Percentiles rank a stretch among this genome's conserved stretches.
These are phyloP conservation scores for Glycine tomentella DNA, from an alignment of 306 rosid species.

Conservation along the genomic window DNA sequence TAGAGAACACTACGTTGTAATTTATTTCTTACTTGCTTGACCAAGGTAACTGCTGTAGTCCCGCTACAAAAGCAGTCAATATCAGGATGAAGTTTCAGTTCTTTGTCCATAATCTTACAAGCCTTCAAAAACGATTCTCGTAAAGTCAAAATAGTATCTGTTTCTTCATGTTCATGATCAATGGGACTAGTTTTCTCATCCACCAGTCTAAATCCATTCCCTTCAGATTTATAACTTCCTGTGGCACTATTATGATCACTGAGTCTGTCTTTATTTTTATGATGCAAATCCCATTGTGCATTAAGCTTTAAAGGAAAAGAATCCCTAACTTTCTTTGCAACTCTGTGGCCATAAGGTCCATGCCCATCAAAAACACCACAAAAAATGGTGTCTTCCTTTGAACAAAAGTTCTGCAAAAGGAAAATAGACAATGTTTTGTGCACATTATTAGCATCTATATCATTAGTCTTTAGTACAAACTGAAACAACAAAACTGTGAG, in stretches of 20 bases:
- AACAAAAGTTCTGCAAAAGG: conserved; percentile 71
- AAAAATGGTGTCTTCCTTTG: conserved; percentile 67
- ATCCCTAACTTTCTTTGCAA: conserved; percentile 89
- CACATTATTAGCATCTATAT: conserved; percentile 8
- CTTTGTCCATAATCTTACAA: conserved; percentile 85
- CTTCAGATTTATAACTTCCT: conserved; percentile 50
- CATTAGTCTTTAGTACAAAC: conserved; percentile 6
- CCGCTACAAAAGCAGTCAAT: conserved; percentile 92
- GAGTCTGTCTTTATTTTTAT: conserved; percentile 46
- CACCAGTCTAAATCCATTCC: conserved; percentile 46
- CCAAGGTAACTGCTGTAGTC: conserved; percentile 88
- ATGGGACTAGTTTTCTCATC: conserved; percentile 43
- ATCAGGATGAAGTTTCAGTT: conserved; percentile 81
- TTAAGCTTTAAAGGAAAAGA: conserved; percentile 79
- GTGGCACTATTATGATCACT: conserved; percentile 44
- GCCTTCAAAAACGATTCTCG: conserved; percentile 82
- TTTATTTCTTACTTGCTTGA: conserved; percentile 71
- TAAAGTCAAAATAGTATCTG: conserved; percentile 51
- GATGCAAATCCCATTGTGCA: conserved; percentile 73
- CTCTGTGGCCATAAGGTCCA: conserved; percentile 90
- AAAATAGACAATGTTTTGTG: conserved; percentile 8
- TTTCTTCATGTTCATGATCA: conserved; percentile 44
- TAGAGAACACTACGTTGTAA: conserved; percentile 6
- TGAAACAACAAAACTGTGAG: conserved; percentile 2
- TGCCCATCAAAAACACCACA: conserved; percentile 99